Base-by-base conservation (phyloP, 1,284 basidiomycete genomes). In the Vanrija sp. region DNA sequence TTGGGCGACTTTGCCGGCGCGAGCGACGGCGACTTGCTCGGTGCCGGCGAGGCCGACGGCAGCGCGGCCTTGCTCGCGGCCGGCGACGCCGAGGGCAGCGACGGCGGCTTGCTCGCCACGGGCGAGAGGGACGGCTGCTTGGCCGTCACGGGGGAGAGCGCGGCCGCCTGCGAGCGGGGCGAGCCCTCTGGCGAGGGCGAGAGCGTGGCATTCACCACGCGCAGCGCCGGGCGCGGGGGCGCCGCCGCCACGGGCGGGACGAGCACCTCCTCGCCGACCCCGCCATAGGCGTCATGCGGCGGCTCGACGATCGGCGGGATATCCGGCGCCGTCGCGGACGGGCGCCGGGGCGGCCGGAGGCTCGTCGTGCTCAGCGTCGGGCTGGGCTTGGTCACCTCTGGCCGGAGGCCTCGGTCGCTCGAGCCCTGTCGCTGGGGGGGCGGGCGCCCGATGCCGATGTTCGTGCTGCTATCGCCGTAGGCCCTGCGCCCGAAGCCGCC, bases 401-500 rank as follows among this genome's bases (percentile, higher is more conserved):
- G 47, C 41, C 22, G 9, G 42, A 44, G 20, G 7, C 22, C 8
- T 7, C 42, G 20, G 10, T 24, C 42, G 14, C 16, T 25, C 8
- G 16, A 18, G 16, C 42, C 42, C 20, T n/a, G 20, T 14, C 25
- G 25, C 20, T 16, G 16, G n/a, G 15, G 15, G 42, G n/a, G n/a
- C 42, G 20, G 22, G 7, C 25, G 42, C 22, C 20, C n/a, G 31
- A 31, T 18, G 24, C 14, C n/a, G 43, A n/a, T 31, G 16, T 22
- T 8, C 18, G 27, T 23, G 62, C 36, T n/a, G 58, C 27, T 18
- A 50, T 20, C 14, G 51, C 39, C n/a, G 56, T 38, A 27, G 41
- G 31, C 15, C 12, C 31, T 9, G 2, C 31, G 9, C 9, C 31
- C 31, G 31, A 31, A 31, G 2, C 12, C 15, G 31, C 15, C 31